Percentiles rank a stretch among this genome's conserved stretches.
These are phyloP conservation scores for Aspergillus sp. DNA, from an alignment of 2,329 filamentous ascomycete species.

Conservation along the genomic window DNA sequence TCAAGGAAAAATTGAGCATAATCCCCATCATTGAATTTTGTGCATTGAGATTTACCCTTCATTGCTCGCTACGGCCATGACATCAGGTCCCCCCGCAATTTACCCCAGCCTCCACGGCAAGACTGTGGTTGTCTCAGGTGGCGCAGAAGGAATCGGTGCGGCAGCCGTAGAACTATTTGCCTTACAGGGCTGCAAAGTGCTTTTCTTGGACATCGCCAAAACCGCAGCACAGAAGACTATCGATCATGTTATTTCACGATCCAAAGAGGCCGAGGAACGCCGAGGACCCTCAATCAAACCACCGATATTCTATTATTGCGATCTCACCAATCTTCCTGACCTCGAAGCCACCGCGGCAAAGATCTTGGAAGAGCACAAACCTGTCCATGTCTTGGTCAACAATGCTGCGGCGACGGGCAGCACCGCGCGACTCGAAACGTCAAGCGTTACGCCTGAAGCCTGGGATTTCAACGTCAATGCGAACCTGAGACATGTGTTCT, in stretches of 20 bases:
- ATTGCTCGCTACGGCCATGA: not conserved
- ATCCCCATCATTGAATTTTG: not conserved
- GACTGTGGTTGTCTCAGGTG: constrained; percentile 42
- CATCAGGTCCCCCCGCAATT: constrained; percentile 7
- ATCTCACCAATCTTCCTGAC: constrained; percentile 32
- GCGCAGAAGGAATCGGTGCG: constrained; percentile 42
- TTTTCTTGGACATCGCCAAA: constrained; percentile 39
- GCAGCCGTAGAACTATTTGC: constrained; percentile 40
- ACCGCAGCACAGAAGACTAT: constrained; percentile 19
- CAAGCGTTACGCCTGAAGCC: constrained; percentile 33
- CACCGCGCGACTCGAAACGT: constrained; percentile 9
- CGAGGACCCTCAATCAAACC: constrained; percentile 3
- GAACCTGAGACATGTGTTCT: constrained; percentile 43
- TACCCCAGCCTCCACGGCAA: constrained; percentile 15
- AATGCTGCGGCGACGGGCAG: constrained; percentile 23
- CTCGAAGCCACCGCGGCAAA: constrained; percentile 22
- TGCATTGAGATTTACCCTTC: not conserved
- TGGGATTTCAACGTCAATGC: constrained; percentile 41
- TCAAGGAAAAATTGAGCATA: not conserved
- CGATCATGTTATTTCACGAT: constrained; percentile 1
- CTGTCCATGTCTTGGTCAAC: constrained; percentile 32
- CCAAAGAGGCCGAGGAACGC: not conserved
- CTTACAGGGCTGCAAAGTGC: constrained; percentile 39
- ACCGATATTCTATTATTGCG: constrained; percentile 39
- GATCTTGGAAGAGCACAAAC: constrained; percentile 21